These are phyloP conservation scores for Clonostachys rhizophaga DNA, from an alignment of 2,329 filamentous ascomycete genomes.

Conservation along the genomic window DNA sequence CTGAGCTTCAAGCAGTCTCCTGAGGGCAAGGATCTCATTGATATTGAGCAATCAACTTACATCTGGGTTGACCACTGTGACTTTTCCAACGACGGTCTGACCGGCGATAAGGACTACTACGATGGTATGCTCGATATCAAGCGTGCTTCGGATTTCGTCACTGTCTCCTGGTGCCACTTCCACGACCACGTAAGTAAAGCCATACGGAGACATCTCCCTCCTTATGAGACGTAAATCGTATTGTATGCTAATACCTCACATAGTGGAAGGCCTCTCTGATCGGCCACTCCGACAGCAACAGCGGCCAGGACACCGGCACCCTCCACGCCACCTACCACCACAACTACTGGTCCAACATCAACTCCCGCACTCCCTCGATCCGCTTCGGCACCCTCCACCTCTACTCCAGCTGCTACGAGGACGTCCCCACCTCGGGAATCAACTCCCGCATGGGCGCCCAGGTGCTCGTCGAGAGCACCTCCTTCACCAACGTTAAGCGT, in stretches of 20 bases:
- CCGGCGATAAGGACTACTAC: slow-evolving; percentile 31
- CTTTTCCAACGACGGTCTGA: slow-evolving; percentile 24
- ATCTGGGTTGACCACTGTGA: slow-evolving; percentile 40
- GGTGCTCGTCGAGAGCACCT: slow-evolving; percentile 46
- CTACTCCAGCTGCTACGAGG: slow-evolving; percentile 34
- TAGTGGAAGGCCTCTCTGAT: slow-evolving; percentile 49
- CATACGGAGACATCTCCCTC: background rate
- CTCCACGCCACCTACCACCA: slow-evolving; percentile 54
- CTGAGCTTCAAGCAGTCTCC: slow-evolving; percentile 42
- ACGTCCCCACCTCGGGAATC: slow-evolving; percentile 38
- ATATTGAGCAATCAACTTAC: slow-evolving; percentile 36
- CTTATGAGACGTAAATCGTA: background rate
- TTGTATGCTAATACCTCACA: background rate
- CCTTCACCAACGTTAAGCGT: slow-evolving; percentile 37
- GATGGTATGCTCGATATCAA: slow-evolving; percentile 35
- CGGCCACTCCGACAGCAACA: slow-evolving; percentile 56
- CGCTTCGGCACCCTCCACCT: slow-evolving; percentile 57
- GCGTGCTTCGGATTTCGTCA: slow-evolving; percentile 32
- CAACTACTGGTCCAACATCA: slow-evolving; percentile 56
- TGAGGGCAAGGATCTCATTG: slow-evolving; percentile 42
- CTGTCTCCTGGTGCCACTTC: slow-evolving; percentile 32
- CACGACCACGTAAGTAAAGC: slow-evolving; percentile 25
- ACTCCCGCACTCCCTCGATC: slow-evolving; percentile 51
- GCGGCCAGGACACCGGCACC: slow-evolving; percentile 48
- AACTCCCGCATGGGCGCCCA: slow-evolving; percentile 49